Conservation (phyloP, 108 stramenopile genomes). For the Cylindrotheca fusiformis region DNA sequence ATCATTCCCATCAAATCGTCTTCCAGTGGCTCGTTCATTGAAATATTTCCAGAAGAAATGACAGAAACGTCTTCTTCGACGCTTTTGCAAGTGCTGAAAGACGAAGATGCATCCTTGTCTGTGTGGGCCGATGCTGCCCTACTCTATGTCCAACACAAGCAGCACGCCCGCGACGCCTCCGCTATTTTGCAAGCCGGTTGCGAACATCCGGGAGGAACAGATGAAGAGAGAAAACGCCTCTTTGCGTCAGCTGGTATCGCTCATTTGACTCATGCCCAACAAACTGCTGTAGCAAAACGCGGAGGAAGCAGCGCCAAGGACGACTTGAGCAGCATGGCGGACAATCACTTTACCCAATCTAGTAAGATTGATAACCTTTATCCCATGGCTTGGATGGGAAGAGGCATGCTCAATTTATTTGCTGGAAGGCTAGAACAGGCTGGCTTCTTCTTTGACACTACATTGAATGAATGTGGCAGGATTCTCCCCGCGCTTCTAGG, state of each 20-base stretch:
- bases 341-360: constrained; percentile 68
- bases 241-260: constrained; percentile 79
- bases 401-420: constrained; percentile 69
- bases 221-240: constrained; percentile 51
- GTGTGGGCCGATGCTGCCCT: constrained; percentile 71
- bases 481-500: constrained; percentile 83
- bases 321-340: constrained; percentile 59
- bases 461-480: constrained; percentile 63
- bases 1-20: constrained; percentile 70
- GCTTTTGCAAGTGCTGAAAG: constrained; percentile 56
- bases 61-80: constrained; percentile 47
- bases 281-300: constrained; percentile 15
- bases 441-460: constrained; percentile 79
- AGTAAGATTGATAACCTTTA: constrained; percentile 71
- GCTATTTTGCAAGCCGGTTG: constrained; percentile 68
- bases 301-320: constrained; percentile 36
- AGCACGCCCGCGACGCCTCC: constrained; percentile 42
- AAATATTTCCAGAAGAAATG: constrained; percentile 86
- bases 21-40: constrained; percentile 52
- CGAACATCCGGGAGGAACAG: constrained; percentile 43
- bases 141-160: constrained; percentile 60
- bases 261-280: constrained; percentile 52
- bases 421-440: constrained; percentile 65
- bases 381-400: constrained; percentile 87
- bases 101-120: constrained; percentile 54